Evolutionary conservation across 352 stramenopile species (phyloP).

Genomic region (Globisporangium middletonii): DNA sequence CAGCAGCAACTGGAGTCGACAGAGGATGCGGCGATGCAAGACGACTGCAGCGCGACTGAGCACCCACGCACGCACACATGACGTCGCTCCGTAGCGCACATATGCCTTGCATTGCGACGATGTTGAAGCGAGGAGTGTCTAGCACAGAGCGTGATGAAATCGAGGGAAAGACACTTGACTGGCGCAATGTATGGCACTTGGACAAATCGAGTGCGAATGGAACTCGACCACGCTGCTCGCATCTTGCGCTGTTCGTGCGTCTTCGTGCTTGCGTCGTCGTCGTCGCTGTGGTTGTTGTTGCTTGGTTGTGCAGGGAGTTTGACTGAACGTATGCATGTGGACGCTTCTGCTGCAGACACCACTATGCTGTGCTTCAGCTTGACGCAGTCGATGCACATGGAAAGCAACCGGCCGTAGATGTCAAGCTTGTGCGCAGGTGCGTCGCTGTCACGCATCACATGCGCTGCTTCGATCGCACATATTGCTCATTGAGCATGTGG

Average conservation of each 20-base stretch:
- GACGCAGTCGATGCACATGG: background rate
- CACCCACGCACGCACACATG: no score
- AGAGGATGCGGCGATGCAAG: no score
- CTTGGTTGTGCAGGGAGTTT: background rate
- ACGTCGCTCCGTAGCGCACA: no score
- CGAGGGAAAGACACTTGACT: background rate
- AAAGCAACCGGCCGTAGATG: constrained; percentile 14
- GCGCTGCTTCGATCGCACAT: background rate
- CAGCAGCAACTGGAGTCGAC: no score
- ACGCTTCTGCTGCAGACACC: constrained; percentile 12
- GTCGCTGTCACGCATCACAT: background rate
- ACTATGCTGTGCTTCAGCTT: constrained; percentile 42
- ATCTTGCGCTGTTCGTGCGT: constrained; percentile 10
- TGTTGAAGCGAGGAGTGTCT: background rate
- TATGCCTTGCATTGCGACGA: background rate
- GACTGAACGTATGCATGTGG: background rate
- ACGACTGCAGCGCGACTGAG: no score
- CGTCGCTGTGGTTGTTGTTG: background rate
- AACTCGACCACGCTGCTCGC: constrained; percentile 5
- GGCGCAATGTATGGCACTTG: no score
- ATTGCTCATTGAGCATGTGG: background rate
- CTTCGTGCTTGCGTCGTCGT: background rate
- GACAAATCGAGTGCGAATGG: background rate
- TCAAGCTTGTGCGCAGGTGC: constrained; percentile 26
- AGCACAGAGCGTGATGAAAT: background rate